These are phyloP conservation scores for Mucor sp. DNA, from an alignment of 371 early-diverging fungal genomes.

Conservation along the genomic window DNA sequence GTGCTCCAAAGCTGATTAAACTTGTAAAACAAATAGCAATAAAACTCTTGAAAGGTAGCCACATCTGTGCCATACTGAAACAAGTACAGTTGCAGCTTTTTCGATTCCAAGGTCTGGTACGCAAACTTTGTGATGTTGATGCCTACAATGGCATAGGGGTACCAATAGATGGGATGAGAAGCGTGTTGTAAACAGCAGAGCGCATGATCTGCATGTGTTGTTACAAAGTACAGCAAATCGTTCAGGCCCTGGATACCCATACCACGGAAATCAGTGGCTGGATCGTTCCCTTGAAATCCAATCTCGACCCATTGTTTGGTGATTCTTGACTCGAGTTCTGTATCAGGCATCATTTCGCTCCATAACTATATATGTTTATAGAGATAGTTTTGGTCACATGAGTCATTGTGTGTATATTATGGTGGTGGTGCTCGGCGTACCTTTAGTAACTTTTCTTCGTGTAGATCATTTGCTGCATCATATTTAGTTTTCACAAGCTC, in stretches of 20 bases:
- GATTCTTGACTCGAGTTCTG: slow-evolving; percentile 49
- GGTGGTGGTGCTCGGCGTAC: slow-evolving; percentile 25
- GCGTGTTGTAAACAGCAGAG: slow-evolving; percentile 42
- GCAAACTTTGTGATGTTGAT: slow-evolving; percentile 79
- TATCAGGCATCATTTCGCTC: slow-evolving; percentile 66
- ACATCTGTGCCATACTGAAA: slow-evolving; percentile 59
- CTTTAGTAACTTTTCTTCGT: slow-evolving; percentile 70
- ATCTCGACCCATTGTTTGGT: slow-evolving; percentile 74
- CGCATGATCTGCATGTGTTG: slow-evolving; percentile 58
- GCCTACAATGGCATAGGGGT: slow-evolving; percentile 82
- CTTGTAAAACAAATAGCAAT: slow-evolving; percentile 70
- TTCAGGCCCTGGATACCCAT: slow-evolving; percentile 83
- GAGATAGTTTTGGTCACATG: too few relatives aligned
- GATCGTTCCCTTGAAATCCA: slow-evolving; percentile 85
- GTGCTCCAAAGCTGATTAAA: slow-evolving; percentile 74
- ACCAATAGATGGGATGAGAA: slow-evolving; percentile 43
- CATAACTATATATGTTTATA: slow-evolving; percentile 53
- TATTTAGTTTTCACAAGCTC: slow-evolving; percentile 68
- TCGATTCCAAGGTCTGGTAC: slow-evolving; percentile 63
- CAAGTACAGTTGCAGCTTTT: slow-evolving; percentile 68
- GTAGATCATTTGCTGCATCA: slow-evolving; percentile 60
- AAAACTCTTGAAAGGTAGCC: slow-evolving; percentile 67
- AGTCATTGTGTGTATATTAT: background rate
- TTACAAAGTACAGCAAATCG: slow-evolving; percentile 72
- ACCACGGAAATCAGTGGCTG: slow-evolving; percentile 87